A percentile compares a stretch with the other conserved stretches of the same genome.
Evolutionary conservation across 768 basidiomycete species (phyloP).

Genomic region (Imleria badia): DNA sequence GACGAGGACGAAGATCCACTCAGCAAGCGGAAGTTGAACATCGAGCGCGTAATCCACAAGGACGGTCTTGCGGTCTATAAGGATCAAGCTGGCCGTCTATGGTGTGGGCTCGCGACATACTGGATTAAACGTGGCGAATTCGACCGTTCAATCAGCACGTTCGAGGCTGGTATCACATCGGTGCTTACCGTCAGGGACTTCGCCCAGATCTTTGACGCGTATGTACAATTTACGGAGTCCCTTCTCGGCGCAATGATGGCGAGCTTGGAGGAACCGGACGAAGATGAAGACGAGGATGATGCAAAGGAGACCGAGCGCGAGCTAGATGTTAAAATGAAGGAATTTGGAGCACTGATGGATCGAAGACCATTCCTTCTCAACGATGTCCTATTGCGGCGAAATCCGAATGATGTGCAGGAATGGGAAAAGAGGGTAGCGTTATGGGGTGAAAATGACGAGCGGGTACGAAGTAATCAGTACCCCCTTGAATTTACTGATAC

Average conservation of each 20-base stretch:
- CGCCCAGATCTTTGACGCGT: constrained; percentile 96
- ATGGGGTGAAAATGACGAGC: constrained; percentile 91
- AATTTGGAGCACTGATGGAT: constrained; percentile 93
- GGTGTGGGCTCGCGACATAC: constrained; percentile 95
- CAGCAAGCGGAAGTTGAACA: constrained; percentile 70
- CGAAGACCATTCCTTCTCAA: constrained; percentile 94
- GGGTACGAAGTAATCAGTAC: constrained; percentile 46
- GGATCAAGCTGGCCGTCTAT: constrained; percentile 94
- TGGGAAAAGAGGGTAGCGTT: constrained; percentile 98
- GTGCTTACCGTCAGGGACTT: constrained; percentile 97
- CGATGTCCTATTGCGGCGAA: constrained; percentile 88
- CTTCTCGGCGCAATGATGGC: constrained; percentile 90
- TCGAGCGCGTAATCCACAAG: constrained; percentile 79
- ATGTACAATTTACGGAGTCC: constrained; percentile 90
- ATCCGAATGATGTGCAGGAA: constrained; percentile 97
- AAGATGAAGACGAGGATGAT: constrained; percentile 74
- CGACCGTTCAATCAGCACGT: constrained; percentile 82
- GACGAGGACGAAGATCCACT: constrained; percentile 84
- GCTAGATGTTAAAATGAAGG: constrained; percentile 84
- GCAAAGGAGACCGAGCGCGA: constrained; percentile 78
- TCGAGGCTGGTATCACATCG: constrained; percentile 79
- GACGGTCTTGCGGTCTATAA: constrained; percentile 91
- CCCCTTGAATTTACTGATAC: neutral
- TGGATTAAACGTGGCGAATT: constrained; percentile 99
- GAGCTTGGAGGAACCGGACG: constrained; percentile 74